Conservation (phyloP, 495 filamentous ascomycete genomes). For the Durotheca rogersii region DNA sequence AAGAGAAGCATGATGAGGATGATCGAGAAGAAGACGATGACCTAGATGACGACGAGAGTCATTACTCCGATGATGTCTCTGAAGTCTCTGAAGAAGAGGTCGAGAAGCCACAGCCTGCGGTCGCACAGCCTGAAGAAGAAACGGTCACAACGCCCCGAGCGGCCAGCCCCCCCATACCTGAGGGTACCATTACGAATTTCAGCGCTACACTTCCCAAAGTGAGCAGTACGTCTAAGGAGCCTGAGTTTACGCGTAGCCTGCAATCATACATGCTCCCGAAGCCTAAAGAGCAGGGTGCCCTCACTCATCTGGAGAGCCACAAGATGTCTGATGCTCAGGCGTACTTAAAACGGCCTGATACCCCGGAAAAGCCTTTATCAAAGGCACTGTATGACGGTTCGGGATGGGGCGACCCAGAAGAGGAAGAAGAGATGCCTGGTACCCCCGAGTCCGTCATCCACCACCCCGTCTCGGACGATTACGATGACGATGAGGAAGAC, state of each 20-base stretch:
- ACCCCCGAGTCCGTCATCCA: slow-evolving; percentile 95
- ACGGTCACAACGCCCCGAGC: slow-evolving; percentile 48
- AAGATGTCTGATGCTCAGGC: slow-evolving; percentile 55
- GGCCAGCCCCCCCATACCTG: slow-evolving; percentile 39
- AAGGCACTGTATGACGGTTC: slow-evolving; percentile 58
- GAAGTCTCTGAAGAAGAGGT: no score
- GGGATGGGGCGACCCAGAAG: slow-evolving; percentile 53
- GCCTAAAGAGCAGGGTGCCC: slow-evolving; percentile 36
- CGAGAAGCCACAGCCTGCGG: slow-evolving; percentile 7
- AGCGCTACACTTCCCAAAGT: slow-evolving; percentile 31
- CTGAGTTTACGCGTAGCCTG: slow-evolving; percentile 42
- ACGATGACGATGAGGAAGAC: slow-evolving; percentile 36
- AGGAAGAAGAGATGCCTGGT: slow-evolving; percentile 62
- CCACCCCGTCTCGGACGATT: slow-evolving; percentile 59
- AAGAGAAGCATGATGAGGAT: slow-evolving; percentile 39
- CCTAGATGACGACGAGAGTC: slow-evolving; percentile 28
- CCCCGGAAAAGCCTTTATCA: slow-evolving; percentile 59
- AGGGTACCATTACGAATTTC: slow-evolving; percentile 32
- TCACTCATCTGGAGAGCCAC: slow-evolving; percentile 37
- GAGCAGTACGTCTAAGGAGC: slow-evolving; percentile 31
- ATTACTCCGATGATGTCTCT: slow-evolving; percentile 37
- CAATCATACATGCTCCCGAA: slow-evolving; percentile 47
- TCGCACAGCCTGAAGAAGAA: slow-evolving; percentile 20
- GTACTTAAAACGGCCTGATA: slow-evolving; percentile 58
- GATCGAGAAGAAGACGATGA: slow-evolving; percentile 28